Conservation (phyloP, 2,329 filamentous ascomycete species). For the Ceratocystis colombiana region DNA sequence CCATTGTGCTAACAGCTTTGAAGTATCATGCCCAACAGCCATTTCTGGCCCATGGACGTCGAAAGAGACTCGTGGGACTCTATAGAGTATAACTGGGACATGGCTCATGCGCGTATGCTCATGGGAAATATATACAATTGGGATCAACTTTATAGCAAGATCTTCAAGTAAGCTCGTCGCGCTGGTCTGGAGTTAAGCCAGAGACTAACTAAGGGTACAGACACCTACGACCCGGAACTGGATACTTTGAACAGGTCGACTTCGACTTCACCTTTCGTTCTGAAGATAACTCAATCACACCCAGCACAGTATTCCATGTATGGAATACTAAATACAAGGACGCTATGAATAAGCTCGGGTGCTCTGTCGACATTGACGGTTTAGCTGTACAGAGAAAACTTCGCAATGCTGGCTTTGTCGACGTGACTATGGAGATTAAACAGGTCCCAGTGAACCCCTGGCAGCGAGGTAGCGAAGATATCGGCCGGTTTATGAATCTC, state of each 20-base stretch:
- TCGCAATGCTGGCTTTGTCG: slow-evolving; percentile 62
- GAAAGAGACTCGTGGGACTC: slow-evolving; percentile 56
- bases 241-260: slow-evolving; percentile 78
- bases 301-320: slow-evolving; percentile 47
- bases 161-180: slow-evolving; percentile 46
- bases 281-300: slow-evolving; percentile 53
- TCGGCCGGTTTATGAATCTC: slow-evolving; percentile 77
- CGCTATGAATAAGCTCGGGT: slow-evolving; percentile 55
- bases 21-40: slow-evolving; percentile 61
- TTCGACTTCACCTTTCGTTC: slow-evolving; percentile 71
- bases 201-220: slow-evolving; percentile 35
- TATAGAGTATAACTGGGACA: slow-evolving; percentile 53
- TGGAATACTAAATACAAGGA: slow-evolving; percentile 62
- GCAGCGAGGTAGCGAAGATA: slow-evolving; percentile 53
- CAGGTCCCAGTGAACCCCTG: slow-evolving; percentile 65
- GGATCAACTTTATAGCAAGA: slow-evolving; percentile 61
- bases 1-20: not conserved
- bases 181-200: not conserved
- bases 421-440: slow-evolving; percentile 62
- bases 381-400: slow-evolving; percentile 38
- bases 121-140: slow-evolving; percentile 69
- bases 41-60: slow-evolving; percentile 64
- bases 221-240: slow-evolving; percentile 64
- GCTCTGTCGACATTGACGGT: slow-evolving; percentile 51
- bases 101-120: slow-evolving; percentile 74